phyloP scores from a whole-genome alignment of 106 monocot species.

The Dendrobium nobile region DNA sequence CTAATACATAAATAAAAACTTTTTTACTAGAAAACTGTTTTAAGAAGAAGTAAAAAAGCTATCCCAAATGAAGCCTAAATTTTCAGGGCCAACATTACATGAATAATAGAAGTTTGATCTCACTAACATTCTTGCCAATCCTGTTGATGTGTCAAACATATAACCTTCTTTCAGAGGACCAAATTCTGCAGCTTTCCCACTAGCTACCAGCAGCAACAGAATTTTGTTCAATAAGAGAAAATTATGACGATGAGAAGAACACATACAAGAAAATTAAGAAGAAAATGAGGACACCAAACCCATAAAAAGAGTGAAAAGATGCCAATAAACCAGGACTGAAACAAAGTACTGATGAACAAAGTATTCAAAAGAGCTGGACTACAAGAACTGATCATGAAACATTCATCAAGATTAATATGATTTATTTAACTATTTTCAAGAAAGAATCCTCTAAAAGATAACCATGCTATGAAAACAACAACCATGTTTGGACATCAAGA shows the following conservation, averaged over 20 bases:
- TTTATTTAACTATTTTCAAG: no score
- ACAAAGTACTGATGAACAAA: no score
- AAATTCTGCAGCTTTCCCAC: constrained; percentile 87
- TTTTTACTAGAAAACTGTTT: no score
- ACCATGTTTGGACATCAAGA: no score
- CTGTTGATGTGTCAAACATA: constrained; percentile 94
- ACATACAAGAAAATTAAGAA: background rate
- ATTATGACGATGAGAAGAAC: background rate
- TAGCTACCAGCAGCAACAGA: constrained; percentile 29
- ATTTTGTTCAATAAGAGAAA: constrained; percentile 1
- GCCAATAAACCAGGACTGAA: background rate
- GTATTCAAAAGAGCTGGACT: no score
- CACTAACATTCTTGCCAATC: constrained; percentile 66
- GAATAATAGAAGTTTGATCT: background rate
- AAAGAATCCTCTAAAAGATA: background rate
- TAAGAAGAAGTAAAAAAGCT: no score
- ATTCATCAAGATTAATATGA: no score
- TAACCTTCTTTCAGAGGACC: constrained; percentile 80
- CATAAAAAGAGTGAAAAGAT: background rate
- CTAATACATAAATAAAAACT: no score
- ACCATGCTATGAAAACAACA: no score
- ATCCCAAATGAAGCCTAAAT: no score
- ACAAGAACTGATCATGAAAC: no score
- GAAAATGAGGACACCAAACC: background rate
- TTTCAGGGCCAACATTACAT: background rate